phyloP scores from a whole-genome alignment of 2,329 filamentous ascomycete species.

The Cytospora piceicola region DNA sequence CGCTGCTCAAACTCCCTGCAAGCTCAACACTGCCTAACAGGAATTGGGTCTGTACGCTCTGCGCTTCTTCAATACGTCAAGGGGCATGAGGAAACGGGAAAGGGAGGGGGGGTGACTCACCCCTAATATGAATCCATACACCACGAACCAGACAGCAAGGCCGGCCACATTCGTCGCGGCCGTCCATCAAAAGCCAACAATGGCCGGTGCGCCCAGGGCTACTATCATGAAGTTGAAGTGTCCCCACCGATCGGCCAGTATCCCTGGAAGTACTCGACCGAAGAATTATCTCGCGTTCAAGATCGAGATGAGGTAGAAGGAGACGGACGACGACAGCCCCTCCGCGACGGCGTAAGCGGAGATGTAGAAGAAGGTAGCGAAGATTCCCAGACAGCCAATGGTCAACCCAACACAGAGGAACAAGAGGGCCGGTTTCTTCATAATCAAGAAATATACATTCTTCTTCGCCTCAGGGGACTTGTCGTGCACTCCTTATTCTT shows the following conservation, averaged over 20 bases:
- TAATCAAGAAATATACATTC: slow-evolving; percentile 20
- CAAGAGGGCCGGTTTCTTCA: slow-evolving; percentile 47
- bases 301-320: slow-evolving; percentile 58
- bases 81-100: no score
- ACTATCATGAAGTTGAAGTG: slow-evolving; percentile 49
- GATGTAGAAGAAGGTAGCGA: slow-evolving; percentile 58
- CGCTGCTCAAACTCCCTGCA: slow-evolving; percentile 51
- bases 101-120: slow-evolving; percentile 34
- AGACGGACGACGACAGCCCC: slow-evolving; percentile 47
- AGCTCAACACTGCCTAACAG: slow-evolving; percentile 48
- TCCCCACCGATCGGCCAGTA: slow-evolving; percentile 47
- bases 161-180: slow-evolving; percentile 46
- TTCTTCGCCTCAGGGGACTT: not conserved
- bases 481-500: slow-evolving; percentile 29
- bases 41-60: not conserved
- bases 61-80: not conserved
- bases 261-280: slow-evolving; percentile 56
- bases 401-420: slow-evolving; percentile 46
- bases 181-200: slow-evolving; percentile 51
- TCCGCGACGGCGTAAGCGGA: slow-evolving; percentile 50
- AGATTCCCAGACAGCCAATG: slow-evolving; percentile 53
- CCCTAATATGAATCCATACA: slow-evolving; percentile 52
- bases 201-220: slow-evolving; percentile 39
- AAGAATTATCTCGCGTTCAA: slow-evolving; percentile 58
- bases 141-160: slow-evolving; percentile 48